These are phyloP conservation scores for Lasiodiplodia theobromae DNA, from an alignment of 2,329 filamentous ascomycete species.

Conservation along the genomic window DNA sequence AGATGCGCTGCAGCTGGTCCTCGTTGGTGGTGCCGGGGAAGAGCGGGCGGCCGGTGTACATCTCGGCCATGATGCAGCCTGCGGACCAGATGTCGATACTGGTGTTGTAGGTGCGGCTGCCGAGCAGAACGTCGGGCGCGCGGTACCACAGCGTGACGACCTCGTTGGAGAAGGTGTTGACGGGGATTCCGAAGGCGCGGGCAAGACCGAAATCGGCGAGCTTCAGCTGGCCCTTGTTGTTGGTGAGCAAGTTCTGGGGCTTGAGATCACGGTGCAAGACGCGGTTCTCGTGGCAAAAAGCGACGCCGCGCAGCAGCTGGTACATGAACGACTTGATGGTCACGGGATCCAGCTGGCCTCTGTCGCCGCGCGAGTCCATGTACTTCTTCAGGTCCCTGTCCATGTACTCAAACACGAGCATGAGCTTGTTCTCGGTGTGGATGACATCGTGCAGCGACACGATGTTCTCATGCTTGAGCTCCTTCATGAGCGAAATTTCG, in stretches of 20 bases:
- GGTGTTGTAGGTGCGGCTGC: slow-evolving; percentile 97
- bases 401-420: slow-evolving; percentile 99
- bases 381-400: slow-evolving; percentile 98
- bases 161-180: slow-evolving; percentile 98
- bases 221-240: slow-evolving; percentile 87
- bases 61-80: slow-evolving; percentile 99
- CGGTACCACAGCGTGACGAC: slow-evolving; percentile 98
- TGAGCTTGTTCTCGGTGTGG: slow-evolving; percentile 99
- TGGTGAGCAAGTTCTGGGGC: slow-evolving; percentile 95
- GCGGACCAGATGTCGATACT: slow-evolving; percentile 99
- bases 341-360: slow-evolving; percentile 83
- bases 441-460: slow-evolving; percentile 98
- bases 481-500: slow-evolving; percentile 99
- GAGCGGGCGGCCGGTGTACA: slow-evolving; percentile 94
- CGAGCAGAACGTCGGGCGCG: slow-evolving; percentile 92
- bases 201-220: slow-evolving; percentile 94
- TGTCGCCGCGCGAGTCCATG: slow-evolving; percentile 92
- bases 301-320: slow-evolving; percentile 92
- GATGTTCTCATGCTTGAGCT: slow-evolving; percentile 98
- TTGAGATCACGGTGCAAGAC: slow-evolving; percentile 96
- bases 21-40: slow-evolving; percentile 99
- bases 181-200: slow-evolving; percentile 92
- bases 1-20: slow-evolving; percentile 96
- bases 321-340: slow-evolving; percentile 99
- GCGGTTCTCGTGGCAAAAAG: slow-evolving; percentile 97